These are phyloP conservation scores for Tylopilus sp. DNA, from an alignment of 1,284 basidiomycete genomes.

Conservation along the genomic window DNA sequence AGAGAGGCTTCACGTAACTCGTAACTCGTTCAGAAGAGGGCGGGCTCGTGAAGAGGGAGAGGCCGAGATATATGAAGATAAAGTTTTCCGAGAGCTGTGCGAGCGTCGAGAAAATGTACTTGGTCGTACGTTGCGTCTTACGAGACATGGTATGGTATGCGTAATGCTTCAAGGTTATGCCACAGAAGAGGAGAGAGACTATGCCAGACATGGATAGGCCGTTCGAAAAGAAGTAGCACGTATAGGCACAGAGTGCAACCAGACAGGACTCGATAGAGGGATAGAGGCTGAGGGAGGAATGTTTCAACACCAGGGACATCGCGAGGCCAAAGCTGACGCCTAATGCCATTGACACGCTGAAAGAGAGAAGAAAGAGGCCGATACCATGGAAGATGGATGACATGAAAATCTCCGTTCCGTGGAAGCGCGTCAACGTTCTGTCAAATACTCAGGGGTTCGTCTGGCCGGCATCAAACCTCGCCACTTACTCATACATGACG, in stretches of 20 bases:
- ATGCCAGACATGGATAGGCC: slow-evolving; percentile 95
- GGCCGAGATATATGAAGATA: slow-evolving; percentile 98
- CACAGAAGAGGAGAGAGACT: slow-evolving; percentile 97
- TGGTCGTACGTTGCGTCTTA: slow-evolving; percentile 91
- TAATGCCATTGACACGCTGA: slow-evolving; percentile 90
- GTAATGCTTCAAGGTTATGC: slow-evolving; percentile 99
- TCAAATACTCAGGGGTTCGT: slow-evolving; percentile 10
- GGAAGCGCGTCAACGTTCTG: slow-evolving; percentile 90
- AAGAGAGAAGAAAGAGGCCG: slow-evolving; percentile 95
- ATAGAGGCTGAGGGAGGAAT: slow-evolving; percentile 84
- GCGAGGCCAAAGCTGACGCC: slow-evolving; percentile 89
- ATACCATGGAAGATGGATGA: slow-evolving; percentile 92
- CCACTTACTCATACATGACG: slow-evolving; percentile 98
- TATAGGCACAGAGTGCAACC: slow-evolving; percentile 92
- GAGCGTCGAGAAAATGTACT: slow-evolving; percentile 91
- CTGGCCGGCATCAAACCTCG: not conserved
- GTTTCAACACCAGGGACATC: slow-evolving; percentile 92
- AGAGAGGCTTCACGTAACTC: slow-evolving; percentile 91
- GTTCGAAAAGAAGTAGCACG: slow-evolving; percentile 98
- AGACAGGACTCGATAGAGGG: slow-evolving; percentile 94
- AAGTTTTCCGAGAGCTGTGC: slow-evolving; percentile 98
- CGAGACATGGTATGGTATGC: slow-evolving; percentile 99
- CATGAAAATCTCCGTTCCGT: slow-evolving; percentile 84
- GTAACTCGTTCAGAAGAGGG: slow-evolving; percentile 69
- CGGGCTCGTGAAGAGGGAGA: slow-evolving; percentile 88